Evolutionary conservation across 2,329 filamentous ascomycete genomes (phyloP).

Genomic region (Venturia effusa): DNA sequence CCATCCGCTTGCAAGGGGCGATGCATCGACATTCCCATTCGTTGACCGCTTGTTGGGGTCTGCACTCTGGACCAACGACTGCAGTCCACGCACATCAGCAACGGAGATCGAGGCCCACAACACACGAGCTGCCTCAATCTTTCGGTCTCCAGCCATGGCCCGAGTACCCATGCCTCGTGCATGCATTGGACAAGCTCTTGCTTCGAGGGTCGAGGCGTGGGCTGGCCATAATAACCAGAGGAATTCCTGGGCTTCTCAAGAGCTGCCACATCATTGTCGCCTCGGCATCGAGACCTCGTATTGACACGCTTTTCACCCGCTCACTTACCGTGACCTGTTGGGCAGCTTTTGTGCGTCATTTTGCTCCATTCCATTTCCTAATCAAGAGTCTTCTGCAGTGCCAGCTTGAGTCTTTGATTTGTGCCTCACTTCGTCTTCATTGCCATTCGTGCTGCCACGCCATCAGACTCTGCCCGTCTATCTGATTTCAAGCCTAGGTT

Average conservation of each 20-base stretch:
- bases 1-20: background rate
- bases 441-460: slow-evolving; percentile 6
- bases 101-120: background rate
- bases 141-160: background rate
- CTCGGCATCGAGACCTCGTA: background rate
- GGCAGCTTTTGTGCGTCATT: background rate
- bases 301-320: background rate
- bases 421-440: background rate
- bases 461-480: background rate
- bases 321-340: background rate
- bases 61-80: slow-evolving; percentile 14
- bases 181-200: background rate
- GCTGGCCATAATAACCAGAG: background rate
- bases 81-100: slow-evolving; percentile 21
- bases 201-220: background rate
- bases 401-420: background rate
- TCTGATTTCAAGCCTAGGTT: background rate
- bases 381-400: background rate
- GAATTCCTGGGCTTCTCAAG: background rate
- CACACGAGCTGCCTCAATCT: background rate
- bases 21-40: background rate
- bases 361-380: background rate
- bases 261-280: slow-evolving; percentile 5
- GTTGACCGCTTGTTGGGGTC: slow-evolving; percentile 13
- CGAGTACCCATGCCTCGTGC: background rate